Base-by-base conservation (phyloP, 257 asterid genomes). In the Salvia splendens region DNA sequence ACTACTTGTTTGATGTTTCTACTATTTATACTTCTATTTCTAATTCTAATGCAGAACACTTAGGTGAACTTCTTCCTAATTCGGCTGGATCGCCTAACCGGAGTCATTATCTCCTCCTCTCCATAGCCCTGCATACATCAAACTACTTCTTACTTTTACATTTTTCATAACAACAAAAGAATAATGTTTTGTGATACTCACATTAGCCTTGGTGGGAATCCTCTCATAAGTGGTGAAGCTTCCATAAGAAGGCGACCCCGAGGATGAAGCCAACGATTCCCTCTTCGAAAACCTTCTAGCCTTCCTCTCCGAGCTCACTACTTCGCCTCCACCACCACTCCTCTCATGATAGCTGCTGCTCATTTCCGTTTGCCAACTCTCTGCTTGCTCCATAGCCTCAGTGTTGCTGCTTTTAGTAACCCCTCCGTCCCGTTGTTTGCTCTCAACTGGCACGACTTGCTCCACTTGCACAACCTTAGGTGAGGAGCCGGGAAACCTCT, bases 11-110 rank as follows among this genome's bases (percentile, higher is more conserved):
- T n/a, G n/a, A n/a, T n/a, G n/a, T n/a, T n/a, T n/a, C n/a, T n/a
- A n/a, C n/a, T n/a, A n/a, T n/a, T n/a, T n/a, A n/a, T n/a, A n/a
- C n/a, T 11, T 3, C 36, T 8, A 14, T 9, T 0, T 1, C 1
- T 3, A n/a, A 5, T 33, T 2, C 64, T 12, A 51, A 16, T 12
- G 30, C 30, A 24, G 2, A 24, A 86, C 3, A 83, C 73, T 48
- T 90, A 84, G 47, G 80, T 74, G 71, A 80, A 70, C 40, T 77
- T 80, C 10, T 62, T 84, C 56, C 92, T 86, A 74, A 92, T 78
- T 67, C 99, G 87, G 89, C 96, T 94, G 1, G 97, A 91, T 17
- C 97, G 86, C 74, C 99, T 84, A 28, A 94, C 97, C 1, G 97
- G 99, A 7, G 99, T 88, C n/a, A 87, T 20, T 50, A 85, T 73